phyloP scores from a whole-genome alignment of 2,329 filamentous ascomycete species.

The Arthroderma sp. region DNA sequence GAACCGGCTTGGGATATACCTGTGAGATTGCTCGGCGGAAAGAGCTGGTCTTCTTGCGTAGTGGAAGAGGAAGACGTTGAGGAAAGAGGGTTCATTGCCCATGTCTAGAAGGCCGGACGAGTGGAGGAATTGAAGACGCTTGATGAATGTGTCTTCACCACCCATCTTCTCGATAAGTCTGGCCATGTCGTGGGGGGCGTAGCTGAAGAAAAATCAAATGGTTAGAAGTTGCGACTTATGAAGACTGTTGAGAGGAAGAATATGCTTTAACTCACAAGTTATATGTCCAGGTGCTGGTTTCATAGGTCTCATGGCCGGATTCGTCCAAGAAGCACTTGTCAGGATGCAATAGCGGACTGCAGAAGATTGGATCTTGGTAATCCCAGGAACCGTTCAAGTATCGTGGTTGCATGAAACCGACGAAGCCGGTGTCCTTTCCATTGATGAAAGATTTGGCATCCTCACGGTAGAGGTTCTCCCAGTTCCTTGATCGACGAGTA shows the following conservation, averaged over 20 bases:
- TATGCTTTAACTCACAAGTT: slow-evolving; percentile 41
- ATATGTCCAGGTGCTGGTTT: slow-evolving; percentile 61
- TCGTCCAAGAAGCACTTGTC: slow-evolving; percentile 42
- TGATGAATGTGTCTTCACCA: slow-evolving; percentile 43
- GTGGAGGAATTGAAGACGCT: slow-evolving; percentile 52
- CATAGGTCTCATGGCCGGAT: slow-evolving; percentile 54
- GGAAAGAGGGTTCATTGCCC: slow-evolving; percentile 52
- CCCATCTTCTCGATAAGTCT: slow-evolving; percentile 47
- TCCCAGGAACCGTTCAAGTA: slow-evolving; percentile 58
- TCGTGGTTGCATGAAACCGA: slow-evolving; percentile 58
- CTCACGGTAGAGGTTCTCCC: slow-evolving; percentile 54
- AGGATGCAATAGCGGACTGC: slow-evolving; percentile 40
- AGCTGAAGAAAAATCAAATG: slow-evolving; percentile 25
- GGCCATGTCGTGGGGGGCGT: slow-evolving; percentile 41
- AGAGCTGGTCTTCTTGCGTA: slow-evolving; percentile 51
- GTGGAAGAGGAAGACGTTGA: slow-evolving; percentile 56
- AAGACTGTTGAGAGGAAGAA: not conserved
- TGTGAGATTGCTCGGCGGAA: slow-evolving; percentile 42
- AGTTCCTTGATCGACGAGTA: slow-evolving; percentile 46
- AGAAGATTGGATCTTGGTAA: slow-evolving; percentile 54
- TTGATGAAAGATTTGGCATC: slow-evolving; percentile 46
- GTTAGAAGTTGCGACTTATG: not conserved
- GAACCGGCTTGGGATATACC: slow-evolving; percentile 54
- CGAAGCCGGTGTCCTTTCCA: slow-evolving; percentile 51
- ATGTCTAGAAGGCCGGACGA: slow-evolving; percentile 52